A percentile compares a stretch with the other conserved stretches of the same genome.
phyloP scores from a whole-genome alignment of 768 basidiomycete species.

The Asterophora parasitica region DNA sequence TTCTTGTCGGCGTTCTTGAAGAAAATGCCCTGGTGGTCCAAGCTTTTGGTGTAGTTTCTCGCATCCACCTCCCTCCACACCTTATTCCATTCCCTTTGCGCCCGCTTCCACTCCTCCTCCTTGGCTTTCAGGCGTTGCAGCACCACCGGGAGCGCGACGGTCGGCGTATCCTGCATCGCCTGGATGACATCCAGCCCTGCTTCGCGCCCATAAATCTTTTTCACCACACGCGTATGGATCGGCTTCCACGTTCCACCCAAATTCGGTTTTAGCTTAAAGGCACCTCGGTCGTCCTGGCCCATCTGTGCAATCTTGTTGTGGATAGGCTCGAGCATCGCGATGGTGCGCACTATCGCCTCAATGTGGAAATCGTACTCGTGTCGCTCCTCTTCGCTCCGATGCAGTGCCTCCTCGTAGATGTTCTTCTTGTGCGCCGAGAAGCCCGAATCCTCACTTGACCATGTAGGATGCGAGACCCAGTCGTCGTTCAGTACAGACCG shows the following conservation, averaged over 20 bases:
- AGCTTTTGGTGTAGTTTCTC: slow-evolving; percentile 86
- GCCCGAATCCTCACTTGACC: slow-evolving; percentile 90
- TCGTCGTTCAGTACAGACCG: slow-evolving; percentile 95
- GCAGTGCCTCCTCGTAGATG: slow-evolving; percentile 92
- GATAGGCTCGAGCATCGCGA: slow-evolving; percentile 86
- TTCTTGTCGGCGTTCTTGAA: slow-evolving; percentile 94
- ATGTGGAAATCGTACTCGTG: slow-evolving; percentile 99
- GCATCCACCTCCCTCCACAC: slow-evolving; percentile 97
- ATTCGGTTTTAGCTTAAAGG: slow-evolving; percentile 86
- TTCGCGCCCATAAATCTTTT: slow-evolving; percentile 95
- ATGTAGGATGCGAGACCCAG: slow-evolving; percentile 97
- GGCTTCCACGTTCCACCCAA: slow-evolving; percentile 83
- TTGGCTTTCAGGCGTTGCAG: slow-evolving; percentile 88
- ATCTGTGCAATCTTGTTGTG: slow-evolving; percentile 82
- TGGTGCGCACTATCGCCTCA: slow-evolving; percentile 90
- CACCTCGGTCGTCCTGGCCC: slow-evolving; percentile 67
- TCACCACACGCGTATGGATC: slow-evolving; percentile 89
- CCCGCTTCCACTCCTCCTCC: slow-evolving; percentile 98
- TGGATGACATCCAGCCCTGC: slow-evolving; percentile 76
- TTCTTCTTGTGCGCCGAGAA: slow-evolving; percentile 93
- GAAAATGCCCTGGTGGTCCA: slow-evolving; percentile 89
- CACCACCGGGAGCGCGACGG: slow-evolving; percentile 85
- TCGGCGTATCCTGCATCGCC: slow-evolving; percentile 91
- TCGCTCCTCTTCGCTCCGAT: slow-evolving; percentile 94
- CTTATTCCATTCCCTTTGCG: slow-evolving; percentile 97